Base-by-base conservation (phyloP, 139 green algal species). In the Gonium pectorale region DNA sequence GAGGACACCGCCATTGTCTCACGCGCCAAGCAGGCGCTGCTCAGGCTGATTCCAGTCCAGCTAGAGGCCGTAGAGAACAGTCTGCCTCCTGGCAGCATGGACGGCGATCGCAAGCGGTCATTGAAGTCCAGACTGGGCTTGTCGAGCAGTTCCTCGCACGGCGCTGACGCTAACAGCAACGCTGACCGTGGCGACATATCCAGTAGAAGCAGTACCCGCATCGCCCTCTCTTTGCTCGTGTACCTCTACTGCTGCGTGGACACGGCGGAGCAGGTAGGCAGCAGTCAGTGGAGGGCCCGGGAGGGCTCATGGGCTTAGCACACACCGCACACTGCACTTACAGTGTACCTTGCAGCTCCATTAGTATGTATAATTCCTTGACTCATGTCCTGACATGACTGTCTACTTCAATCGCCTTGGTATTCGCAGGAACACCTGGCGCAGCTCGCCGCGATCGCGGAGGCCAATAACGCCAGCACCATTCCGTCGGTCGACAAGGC, bases 221-320 rank as follows among this genome's bases (percentile, higher is more conserved):
- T 82, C 1, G 59, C 59, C 19, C 60, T 82, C 40, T 60, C 75
- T 29, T 26, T 71, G 40, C 41, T 82, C 5, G n/a, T 82, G 4
- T 29, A 82, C n/a, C 60, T 82, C 59, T 82, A 63, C 75, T 82
- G 75, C 56, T 62, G 15, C 41, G 59, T 71, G 17, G 75, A 82
- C n/a, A 62, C 8, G 6, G 54, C 40, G 13, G 75, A 82, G n/a
- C 75, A 82, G 56, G 75, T 82, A 31, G 0, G 54, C 2, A n/a
- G n/a, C n/a, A n/a, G n/a, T n/a, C n/a, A n/a, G n/a, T n/a, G n/a
- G n/a, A n/a, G n/a, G n/a, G n/a, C n/a, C n/a, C n/a, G n/a, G n/a
- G n/a, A n/a, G n/a, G n/a, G n/a, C n/a, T n/a, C n/a, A n/a, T n/a
- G n/a, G n/a, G n/a, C n/a, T n/a, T n/a, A n/a, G n/a, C n/a, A n/a